phyloP scores from a whole-genome alignment of 257 asterid genomes.

The Primulina tabacum region DNA sequence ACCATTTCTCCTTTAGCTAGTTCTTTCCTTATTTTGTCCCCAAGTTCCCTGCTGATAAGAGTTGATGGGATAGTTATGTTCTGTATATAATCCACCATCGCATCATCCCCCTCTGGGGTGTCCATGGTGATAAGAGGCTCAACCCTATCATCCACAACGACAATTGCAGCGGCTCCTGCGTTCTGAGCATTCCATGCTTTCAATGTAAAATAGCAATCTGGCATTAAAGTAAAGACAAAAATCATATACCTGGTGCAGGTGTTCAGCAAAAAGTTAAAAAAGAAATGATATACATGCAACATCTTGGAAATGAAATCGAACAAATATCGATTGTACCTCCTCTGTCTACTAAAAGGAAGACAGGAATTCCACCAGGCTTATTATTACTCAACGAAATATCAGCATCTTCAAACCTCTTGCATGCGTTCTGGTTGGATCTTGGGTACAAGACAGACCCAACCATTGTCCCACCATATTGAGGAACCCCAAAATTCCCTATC shows the following conservation, averaged over 20 bases:
- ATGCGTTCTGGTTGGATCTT: constrained; percentile 71
- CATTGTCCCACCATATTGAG: constrained; percentile 91
- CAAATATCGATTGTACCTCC: constrained; percentile 59
- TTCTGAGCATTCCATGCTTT: constrained; percentile 97
- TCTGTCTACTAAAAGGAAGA: constrained; percentile 82
- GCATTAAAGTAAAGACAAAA: constrained; percentile 24
- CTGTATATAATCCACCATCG: constrained; percentile 61
- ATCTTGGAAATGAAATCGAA: background rate
- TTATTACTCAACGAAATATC: constrained; percentile 53
- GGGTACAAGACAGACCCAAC: constrained; percentile 75
- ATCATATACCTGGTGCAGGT: background rate
- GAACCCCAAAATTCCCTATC: constrained; percentile 97
- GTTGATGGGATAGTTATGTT: constrained; percentile 85
- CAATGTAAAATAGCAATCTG: constrained; percentile 83
- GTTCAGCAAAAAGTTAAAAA: too few relatives aligned
- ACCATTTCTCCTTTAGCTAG: constrained; percentile 71
- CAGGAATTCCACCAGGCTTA: constrained; percentile 81
- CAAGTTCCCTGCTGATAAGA: constrained; percentile 74
- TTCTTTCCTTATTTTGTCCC: constrained; percentile 69
- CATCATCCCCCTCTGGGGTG: constrained; percentile 71
- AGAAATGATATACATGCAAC: background rate
- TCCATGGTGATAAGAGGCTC: constrained; percentile 94
- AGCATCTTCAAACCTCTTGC: constrained; percentile 47
- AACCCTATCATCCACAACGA: constrained; percentile 73
- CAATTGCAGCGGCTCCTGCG: constrained; percentile 94